A percentile compares a stretch with the other conserved stretches of the same genome.
Conservation (phyloP, 805 yeast genomes). For the Wickerhamiella kurtzmanii region DNA sequence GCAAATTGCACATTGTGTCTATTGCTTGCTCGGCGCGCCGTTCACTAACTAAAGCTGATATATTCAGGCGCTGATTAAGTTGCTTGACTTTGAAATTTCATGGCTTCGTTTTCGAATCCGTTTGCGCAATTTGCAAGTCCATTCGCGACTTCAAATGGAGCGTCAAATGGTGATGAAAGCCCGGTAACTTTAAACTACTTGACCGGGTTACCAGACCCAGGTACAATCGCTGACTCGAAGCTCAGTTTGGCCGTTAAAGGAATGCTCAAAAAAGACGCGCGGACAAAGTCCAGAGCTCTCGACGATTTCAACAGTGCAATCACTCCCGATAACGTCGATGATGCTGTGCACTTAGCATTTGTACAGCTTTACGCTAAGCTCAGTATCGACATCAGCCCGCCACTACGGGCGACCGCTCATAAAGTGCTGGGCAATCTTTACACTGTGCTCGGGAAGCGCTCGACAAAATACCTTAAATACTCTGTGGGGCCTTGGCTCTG, state of each 20-base stretch:
- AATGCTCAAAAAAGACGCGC: conserved; percentile 61
- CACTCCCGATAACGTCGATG: conserved; percentile 32
- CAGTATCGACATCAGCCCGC: conserved; percentile 54
- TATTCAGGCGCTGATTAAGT: too few species aligned
- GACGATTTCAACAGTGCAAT: conserved; percentile 34
- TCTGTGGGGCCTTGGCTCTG: conserved; percentile 61
- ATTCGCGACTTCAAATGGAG: neutral
- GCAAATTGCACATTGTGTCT: too few species aligned
- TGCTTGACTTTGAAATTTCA: neutral
- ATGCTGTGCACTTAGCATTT: conserved; percentile 47
- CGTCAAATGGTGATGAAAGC: conserved; percentile 6
- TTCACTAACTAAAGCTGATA: too few species aligned
- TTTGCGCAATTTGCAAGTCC: conserved; percentile 14
- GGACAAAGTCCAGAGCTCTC: conserved; percentile 75
- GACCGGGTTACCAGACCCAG: conserved; percentile 65
- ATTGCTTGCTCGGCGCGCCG: too few species aligned
- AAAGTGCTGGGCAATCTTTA: conserved; percentile 48
- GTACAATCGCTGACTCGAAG: conserved; percentile 33
- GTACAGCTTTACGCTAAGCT: conserved; percentile 72
- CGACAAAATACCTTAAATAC: conserved; percentile 54
- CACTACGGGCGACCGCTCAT: conserved; percentile 50
- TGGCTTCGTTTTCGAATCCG: conserved; percentile 11
- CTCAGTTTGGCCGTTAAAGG: conserved; percentile 60
- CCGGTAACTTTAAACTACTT: conserved; percentile 61
- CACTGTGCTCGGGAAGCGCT: conserved; percentile 37